Conservation (phyloP, 768 basidiomycete species). For the Tephrocybe sp. region DNA sequence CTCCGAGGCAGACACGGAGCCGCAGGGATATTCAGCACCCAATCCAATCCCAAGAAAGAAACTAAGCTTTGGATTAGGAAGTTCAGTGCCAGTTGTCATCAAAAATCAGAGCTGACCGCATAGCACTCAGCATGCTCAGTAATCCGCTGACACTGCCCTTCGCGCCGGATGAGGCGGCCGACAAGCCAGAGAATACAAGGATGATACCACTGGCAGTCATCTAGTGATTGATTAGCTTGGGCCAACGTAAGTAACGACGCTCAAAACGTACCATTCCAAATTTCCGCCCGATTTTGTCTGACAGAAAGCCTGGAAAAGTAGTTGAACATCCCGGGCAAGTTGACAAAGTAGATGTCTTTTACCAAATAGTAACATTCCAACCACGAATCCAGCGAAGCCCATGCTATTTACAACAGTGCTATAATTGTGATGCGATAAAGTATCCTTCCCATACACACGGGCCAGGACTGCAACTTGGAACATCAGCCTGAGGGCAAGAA, state of each 20-base stretch:
- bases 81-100: background rate
- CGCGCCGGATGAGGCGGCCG: slow-evolving; percentile 79
- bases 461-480: slow-evolving; percentile 58
- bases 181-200: slow-evolving; percentile 78
- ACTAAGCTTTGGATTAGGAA: slow-evolving; percentile 32
- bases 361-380: slow-evolving; percentile 82
- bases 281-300: slow-evolving; percentile 83
- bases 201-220: slow-evolving; percentile 83
- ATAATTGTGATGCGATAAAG: slow-evolving; percentile 55
- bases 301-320: slow-evolving; percentile 50
- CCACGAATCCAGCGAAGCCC: slow-evolving; percentile 78
- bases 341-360: background rate
- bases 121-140: slow-evolving; percentile 74
- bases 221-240: slow-evolving; percentile 31
- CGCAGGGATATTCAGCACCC: slow-evolving; percentile 88
- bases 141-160: slow-evolving; percentile 64
- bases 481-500: background rate
- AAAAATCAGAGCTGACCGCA: slow-evolving; percentile 49
- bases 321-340: background rate
- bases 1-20: slow-evolving; percentile 84
- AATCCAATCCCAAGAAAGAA: slow-evolving; percentile 88
- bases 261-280: slow-evolving; percentile 70
- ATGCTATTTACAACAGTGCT: slow-evolving; percentile 63
- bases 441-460: slow-evolving; percentile 63
- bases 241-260: background rate